Conservation (phyloP, 2,329 filamentous ascomycete genomes). For the Colletotrichum gigasporum region DNA sequence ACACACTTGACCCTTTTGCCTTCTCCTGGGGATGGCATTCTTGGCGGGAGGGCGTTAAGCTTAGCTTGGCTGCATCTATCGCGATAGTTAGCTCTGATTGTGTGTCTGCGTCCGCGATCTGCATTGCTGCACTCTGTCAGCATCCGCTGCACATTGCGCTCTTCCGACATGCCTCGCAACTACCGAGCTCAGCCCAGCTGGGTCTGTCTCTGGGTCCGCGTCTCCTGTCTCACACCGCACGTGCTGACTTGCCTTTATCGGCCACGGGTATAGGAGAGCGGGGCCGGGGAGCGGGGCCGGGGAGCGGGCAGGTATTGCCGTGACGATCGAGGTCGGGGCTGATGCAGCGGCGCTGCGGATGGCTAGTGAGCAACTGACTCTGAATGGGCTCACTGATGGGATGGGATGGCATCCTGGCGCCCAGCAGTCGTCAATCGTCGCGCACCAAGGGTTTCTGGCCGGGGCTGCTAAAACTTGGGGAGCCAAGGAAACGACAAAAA, state of each 20-base stretch:
- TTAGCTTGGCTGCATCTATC: constrained; percentile 3
- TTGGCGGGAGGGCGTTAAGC: not conserved
- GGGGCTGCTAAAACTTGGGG: constrained; percentile 21
- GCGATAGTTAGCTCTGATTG: not conserved
- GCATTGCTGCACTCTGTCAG: not conserved
- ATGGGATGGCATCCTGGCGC: constrained; percentile 20
- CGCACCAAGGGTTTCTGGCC: constrained; percentile 20
- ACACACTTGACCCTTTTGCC: constrained; percentile 7
- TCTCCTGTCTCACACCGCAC: constrained; percentile 16
- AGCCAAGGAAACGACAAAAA: constrained; percentile 14
- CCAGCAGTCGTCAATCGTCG: constrained; percentile 26
- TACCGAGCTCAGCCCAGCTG: not conserved
- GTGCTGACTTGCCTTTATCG: constrained; percentile 8
- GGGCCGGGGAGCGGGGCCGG: too few species aligned
- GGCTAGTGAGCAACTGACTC: not conserved
- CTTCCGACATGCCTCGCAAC: constrained; percentile 6
- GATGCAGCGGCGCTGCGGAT: not conserved
- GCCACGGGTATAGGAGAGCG: too few species aligned
- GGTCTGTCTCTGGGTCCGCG: not conserved
- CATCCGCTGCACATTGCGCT: not conserved
- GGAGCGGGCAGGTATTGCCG: not conserved
- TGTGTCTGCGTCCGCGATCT: constrained; percentile 12
- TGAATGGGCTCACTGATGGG: constrained; percentile 25
- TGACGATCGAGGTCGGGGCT: constrained; percentile 19
- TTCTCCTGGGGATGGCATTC: not conserved